Conservation (phyloP, 192 early-diverging fungal species). For the Coemansia sp. region DNA sequence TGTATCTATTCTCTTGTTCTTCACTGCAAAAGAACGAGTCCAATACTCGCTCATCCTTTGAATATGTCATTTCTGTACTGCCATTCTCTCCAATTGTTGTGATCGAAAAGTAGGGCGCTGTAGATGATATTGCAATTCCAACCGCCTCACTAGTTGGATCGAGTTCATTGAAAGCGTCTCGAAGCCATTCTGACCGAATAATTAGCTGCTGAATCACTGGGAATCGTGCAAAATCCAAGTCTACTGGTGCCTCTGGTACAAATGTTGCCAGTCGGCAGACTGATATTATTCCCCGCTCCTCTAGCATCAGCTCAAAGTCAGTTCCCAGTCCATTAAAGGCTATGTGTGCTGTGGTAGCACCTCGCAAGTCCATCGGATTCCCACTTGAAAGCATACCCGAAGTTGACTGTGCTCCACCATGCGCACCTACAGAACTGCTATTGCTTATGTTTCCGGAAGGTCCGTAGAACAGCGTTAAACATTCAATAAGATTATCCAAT, state of each 20-base stretch:
- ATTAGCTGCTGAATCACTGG: conserved; percentile 55
- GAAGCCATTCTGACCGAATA: conserved; percentile 58
- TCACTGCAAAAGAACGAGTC: conserved; percentile 57
- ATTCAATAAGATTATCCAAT: conserved; percentile 48
- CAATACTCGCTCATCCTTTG: conserved; percentile 56
- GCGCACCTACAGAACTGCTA: conserved; percentile 1
- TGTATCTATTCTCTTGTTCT: conserved; percentile 50
- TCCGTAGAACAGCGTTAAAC: conserved; percentile 48
- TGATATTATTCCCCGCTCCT: conserved; percentile 58
- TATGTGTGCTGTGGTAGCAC: conserved; percentile 43
- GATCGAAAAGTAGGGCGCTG: conserved; percentile 56
- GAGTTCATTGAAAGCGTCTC: conserved; percentile 60
- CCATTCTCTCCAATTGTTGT: conserved; percentile 53
- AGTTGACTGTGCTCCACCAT: conserved; percentile 10
- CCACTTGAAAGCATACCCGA: conserved; percentile 8
- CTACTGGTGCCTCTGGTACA: conserved; percentile 39
- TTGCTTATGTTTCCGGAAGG: conserved; percentile 17
- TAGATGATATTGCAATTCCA: conserved; percentile 40
- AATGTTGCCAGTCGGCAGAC: conserved; percentile 56
- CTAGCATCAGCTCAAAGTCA: conserved; percentile 56
- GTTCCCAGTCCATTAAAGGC: conserved; percentile 39
- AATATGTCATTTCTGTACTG: conserved; percentile 58
- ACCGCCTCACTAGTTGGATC: conserved; percentile 57
- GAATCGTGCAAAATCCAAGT: conserved; percentile 44
- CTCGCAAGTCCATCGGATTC: conserved; percentile 33